Conservation (phyloP, 805 yeast species). For the Ogataea zsoltii region DNA sequence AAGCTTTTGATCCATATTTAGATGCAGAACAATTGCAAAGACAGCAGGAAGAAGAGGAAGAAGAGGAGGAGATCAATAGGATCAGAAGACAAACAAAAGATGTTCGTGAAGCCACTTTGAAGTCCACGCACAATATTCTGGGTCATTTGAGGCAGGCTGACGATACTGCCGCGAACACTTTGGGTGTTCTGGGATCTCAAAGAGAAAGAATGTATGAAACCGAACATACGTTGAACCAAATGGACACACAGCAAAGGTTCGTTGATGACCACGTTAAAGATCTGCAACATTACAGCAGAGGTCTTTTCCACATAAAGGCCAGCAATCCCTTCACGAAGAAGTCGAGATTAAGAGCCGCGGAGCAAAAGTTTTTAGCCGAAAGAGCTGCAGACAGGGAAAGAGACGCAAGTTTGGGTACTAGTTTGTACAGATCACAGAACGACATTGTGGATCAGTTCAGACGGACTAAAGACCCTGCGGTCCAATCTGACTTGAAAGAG, state of each 20-base stretch:
- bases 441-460: conserved; percentile 48
- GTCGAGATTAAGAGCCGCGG: conserved; percentile 70
- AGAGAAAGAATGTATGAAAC: conserved; percentile 80
- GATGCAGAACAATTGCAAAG: conserved; percentile 24
- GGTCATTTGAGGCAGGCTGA: conserved; percentile 72
- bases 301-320: conserved; percentile 77
- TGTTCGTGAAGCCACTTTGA: conserved; percentile 69
- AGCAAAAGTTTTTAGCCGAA: conserved; percentile 62
- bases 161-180: conserved; percentile 72
- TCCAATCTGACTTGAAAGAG: conserved; percentile 32
- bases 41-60: conserved; percentile 52
- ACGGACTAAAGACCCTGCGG: conserved; percentile 26
- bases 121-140: conserved; percentile 81
- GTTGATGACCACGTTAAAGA: conserved; percentile 84
- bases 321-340: conserved; percentile 87
- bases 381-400: conserved; percentile 32
- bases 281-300: conserved; percentile 74
- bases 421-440: conserved; percentile 29
- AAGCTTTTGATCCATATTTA: conserved; percentile 27
- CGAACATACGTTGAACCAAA: conserved; percentile 73
- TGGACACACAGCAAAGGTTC: conserved; percentile 76
- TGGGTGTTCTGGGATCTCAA: conserved; percentile 94
- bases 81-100: conserved; percentile 77
- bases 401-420: conserved; percentile 28
- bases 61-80: conserved; percentile 80